These are phyloP conservation scores for Tetrahymena thermophila DNA, from an alignment of 73 alveolate genomes.

Conservation along the genomic window DNA sequence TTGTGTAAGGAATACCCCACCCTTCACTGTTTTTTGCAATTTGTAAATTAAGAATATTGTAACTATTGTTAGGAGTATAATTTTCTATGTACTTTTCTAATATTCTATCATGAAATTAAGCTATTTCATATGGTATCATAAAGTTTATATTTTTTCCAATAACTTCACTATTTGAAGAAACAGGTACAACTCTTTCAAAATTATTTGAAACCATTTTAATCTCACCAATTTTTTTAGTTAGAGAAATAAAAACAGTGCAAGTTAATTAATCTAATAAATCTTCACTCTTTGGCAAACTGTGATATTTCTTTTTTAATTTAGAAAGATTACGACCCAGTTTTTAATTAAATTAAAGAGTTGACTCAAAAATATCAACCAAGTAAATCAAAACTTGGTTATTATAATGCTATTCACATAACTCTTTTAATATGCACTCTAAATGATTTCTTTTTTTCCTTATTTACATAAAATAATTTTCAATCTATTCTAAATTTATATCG, in stretches of 20 bases:
- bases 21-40: neutral
- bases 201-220: neutral
- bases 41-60: neutral
- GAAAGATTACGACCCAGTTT: neutral
- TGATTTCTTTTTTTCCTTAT: neutral
- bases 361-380: neutral
- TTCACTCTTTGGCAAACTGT: neutral
- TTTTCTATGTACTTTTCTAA: neutral
- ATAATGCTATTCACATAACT: neutral
- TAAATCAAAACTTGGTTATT: neutral
- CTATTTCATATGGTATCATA: neutral
- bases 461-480: neutral
- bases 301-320: neutral
- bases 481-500: neutral
- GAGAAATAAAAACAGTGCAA: neutral
- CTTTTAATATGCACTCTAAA: neutral
- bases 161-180: neutral
- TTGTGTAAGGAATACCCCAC: neutral
- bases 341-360: neutral
- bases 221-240: neutral
- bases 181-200: neutral
- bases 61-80: neutral
- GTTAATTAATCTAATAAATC: neutral
- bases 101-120: neutral
- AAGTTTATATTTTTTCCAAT: neutral